These are phyloP conservation scores for Eimeria falciformis DNA, from an alignment of 169 alveolate genomes.

Conservation along the genomic window DNA sequence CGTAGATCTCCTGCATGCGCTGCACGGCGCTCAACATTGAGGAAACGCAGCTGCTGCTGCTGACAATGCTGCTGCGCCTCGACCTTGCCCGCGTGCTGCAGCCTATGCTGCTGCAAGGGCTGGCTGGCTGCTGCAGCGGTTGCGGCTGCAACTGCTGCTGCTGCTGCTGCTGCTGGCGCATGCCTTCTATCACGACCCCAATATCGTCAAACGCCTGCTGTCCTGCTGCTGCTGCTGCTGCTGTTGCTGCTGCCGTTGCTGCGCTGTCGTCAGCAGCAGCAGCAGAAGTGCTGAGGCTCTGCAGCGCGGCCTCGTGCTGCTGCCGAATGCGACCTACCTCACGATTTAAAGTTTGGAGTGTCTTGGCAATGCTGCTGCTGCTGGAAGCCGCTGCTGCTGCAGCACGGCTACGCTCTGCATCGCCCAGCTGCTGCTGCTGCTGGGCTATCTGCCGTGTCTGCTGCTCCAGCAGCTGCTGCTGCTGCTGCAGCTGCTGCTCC, in stretches of 20 bases:
- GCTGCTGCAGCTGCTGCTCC: slow-evolving; percentile 26
- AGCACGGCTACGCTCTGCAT: not conserved
- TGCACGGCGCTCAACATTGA: slow-evolving; percentile 6
- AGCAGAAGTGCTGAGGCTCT: not conserved
- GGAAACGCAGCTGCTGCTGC: slow-evolving; percentile 22
- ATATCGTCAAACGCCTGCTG: slow-evolving; percentile 15
- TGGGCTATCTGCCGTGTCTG: not conserved
- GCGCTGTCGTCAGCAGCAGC: not conserved
- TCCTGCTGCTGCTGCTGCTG: slow-evolving; percentile 39
- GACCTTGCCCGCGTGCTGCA: slow-evolving; percentile 5
- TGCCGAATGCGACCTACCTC: not conserved
- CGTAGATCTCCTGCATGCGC: slow-evolving; percentile 23
- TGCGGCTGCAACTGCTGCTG: slow-evolving; percentile 23
- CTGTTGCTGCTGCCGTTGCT: not conserved
- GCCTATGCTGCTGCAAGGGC: slow-evolving; percentile 19
- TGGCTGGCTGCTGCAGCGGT: slow-evolving; percentile 24
- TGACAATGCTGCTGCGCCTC: slow-evolving; percentile 17
- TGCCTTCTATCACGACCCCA: not conserved
- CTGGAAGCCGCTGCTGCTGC: not conserved
- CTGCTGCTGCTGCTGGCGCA: not conserved
- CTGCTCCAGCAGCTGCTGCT: slow-evolving; percentile 5
- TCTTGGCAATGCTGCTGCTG: slow-evolving; percentile 7
- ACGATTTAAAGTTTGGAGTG: not conserved
- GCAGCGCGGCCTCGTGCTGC: slow-evolving; percentile 30
- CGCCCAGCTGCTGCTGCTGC: slow-evolving; percentile 1